Evolutionary conservation across 345 rosid species (phyloP).

Genomic region (Hibiscus syriacus): DNA sequence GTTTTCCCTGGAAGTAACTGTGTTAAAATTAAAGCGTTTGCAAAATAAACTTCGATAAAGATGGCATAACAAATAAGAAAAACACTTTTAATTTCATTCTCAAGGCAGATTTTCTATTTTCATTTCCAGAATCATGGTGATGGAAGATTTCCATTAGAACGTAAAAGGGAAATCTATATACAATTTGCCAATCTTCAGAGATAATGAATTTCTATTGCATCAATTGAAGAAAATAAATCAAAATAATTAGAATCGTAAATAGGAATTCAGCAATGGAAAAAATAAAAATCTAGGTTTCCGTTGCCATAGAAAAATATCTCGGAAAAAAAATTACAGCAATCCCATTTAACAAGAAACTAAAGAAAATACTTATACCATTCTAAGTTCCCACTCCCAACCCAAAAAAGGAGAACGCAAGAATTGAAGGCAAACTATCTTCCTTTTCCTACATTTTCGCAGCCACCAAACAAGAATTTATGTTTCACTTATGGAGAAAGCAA

Average conservation of each 20-base stretch:
- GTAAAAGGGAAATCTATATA: background rate
- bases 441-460: constrained; percentile 13
- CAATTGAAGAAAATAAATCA: background rate
- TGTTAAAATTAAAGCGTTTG: background rate
- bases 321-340: background rate
- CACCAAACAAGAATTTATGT: background rate
- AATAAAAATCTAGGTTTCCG: background rate
- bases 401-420: background rate
- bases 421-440: background rate
- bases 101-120: background rate
- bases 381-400: too few species aligned
- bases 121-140: background rate
- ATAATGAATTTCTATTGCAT: background rate
- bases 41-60: background rate
- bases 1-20: constrained; percentile 18
- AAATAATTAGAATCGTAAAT: background rate
- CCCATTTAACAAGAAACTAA: too few species aligned
- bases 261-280: background rate
- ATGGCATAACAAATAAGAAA: background rate
- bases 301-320: background rate
- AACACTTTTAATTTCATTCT: background rate
- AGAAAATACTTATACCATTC: too few species aligned
- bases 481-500: background rate
- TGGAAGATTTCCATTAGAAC: background rate
- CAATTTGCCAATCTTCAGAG: background rate